Evolutionary conservation across 148 eudicot genomes (phyloP).

Genomic region (Rhododendron griersonianum): DNA sequence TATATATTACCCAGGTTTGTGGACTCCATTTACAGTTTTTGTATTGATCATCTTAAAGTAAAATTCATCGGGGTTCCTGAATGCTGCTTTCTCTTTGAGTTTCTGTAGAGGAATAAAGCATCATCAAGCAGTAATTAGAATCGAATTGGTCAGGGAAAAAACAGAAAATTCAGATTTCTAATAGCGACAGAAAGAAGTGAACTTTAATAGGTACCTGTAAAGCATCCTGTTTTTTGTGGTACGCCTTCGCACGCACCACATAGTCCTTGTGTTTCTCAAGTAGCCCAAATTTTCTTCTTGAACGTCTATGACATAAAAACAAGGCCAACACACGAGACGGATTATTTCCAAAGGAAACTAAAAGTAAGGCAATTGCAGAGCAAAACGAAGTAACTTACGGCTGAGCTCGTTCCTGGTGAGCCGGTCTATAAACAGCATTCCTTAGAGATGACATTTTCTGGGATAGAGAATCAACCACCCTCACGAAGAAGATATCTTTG

Average conservation of each 20-base stretch:
- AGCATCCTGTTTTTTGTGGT: slow-evolving; percentile 73
- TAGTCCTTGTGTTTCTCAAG: slow-evolving; percentile 92
- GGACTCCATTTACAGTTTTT: slow-evolving; percentile 66
- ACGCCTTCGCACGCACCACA: slow-evolving; percentile 64
- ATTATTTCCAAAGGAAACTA: not conserved
- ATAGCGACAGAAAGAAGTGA: not conserved
- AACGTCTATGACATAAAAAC: slow-evolving; percentile 24
- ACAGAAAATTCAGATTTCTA: not conserved
- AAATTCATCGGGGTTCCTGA: slow-evolving; percentile 79
- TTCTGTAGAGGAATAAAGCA: slow-evolving; percentile 29
- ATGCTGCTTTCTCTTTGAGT: slow-evolving; percentile 77
- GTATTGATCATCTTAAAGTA: slow-evolving; percentile 71
- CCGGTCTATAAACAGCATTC: slow-evolving; percentile 58
- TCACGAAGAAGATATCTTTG: not conserved
- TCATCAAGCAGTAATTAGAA: not conserved
- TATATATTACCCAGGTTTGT: slow-evolving; percentile 53
- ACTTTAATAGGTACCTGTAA: slow-evolving; percentile 34
- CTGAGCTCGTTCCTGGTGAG: slow-evolving; percentile 87
- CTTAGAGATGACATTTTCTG: slow-evolving; percentile 65
- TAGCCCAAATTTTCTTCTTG: slow-evolving; percentile 62
- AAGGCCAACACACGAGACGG: slow-evolving; percentile 1
- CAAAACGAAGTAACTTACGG: slow-evolving; percentile 50
- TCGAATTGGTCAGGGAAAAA: not conserved
- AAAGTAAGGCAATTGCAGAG: not conserved
- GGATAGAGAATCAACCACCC: not conserved